A percentile compares a stretch with the other conserved stretches of the same genome.
phyloP scores from a whole-genome alignment of 208 protist genomes.

The Trypanosoma cruzi region DNA sequence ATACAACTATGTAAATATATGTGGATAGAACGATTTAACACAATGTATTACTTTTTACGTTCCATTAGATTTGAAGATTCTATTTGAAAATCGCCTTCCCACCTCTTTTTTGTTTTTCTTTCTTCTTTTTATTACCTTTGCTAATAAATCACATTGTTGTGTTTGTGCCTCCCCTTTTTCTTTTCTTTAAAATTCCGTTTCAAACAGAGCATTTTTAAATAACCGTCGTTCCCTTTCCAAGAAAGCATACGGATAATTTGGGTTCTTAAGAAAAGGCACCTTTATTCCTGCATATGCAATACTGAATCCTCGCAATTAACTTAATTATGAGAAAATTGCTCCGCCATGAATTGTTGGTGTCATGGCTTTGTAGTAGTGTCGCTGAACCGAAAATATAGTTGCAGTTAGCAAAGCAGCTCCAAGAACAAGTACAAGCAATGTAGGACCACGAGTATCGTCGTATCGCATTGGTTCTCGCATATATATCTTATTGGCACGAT shows the following conservation, averaged over 20 bases:
- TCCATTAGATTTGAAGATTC: neutral
- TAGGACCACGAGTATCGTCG: conserved; percentile 88
- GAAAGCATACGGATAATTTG: neutral
- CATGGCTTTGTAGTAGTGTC: conserved; percentile 67
- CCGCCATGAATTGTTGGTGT: conserved; percentile 62
- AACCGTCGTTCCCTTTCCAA: neutral
- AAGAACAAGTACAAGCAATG: conserved; percentile 84
- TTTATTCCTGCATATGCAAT: conserved; percentile 20
- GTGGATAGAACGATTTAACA: conserved; percentile 4
- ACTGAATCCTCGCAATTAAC: neutral
- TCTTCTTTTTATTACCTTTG: conserved; percentile 3
- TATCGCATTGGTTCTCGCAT: conserved; percentile 93
- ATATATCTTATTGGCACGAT: conserved; percentile 90
- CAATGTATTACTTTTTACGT: neutral
- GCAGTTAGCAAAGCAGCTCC: conserved; percentile 70
- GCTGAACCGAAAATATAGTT: conserved; percentile 89
- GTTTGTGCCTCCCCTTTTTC: neutral
- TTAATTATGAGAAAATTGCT: conserved; percentile 49
- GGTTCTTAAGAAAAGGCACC: neutral
- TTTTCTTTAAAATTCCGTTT: conserved; percentile 6
- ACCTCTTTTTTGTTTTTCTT: conserved; percentile 8
- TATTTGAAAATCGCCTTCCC: neutral
- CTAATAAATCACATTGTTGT: neutral
- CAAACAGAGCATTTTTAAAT: neutral
- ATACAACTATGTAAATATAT: conserved; percentile 12